A percentile compares a stretch with the other conserved stretches of the same genome.
Evolutionary conservation across 1,284 basidiomycete genomes (phyloP).

Genomic region (Cerrena zonata): DNA sequence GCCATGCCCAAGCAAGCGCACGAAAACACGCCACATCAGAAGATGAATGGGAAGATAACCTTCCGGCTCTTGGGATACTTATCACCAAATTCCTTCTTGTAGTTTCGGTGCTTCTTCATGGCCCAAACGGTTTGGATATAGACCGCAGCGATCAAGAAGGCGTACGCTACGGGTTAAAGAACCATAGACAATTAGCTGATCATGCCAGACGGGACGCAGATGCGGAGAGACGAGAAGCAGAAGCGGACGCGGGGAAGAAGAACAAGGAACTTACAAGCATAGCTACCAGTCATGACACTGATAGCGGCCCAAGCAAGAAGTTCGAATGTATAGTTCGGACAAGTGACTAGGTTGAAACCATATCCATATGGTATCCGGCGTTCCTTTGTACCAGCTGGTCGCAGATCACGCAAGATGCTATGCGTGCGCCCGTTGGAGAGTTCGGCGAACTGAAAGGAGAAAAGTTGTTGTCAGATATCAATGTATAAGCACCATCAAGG

Average conservation of each 20-base stretch:
- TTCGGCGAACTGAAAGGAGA: conserved; percentile 63
- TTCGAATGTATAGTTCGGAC: conserved; percentile 97
- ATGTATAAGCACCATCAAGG: background rate
- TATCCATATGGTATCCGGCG: conserved; percentile 84
- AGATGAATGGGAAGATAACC: conserved; percentile 76
- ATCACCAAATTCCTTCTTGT: conserved; percentile 90
- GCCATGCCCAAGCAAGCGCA: background rate
- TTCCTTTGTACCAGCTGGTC: conserved; percentile 74
- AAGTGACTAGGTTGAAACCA: conserved; percentile 81
- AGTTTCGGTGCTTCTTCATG: conserved; percentile 82
- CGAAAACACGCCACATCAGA: conserved; percentile 24
- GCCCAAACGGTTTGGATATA: conserved; percentile 87
- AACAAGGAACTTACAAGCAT: conserved; percentile 52
- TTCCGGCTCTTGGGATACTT: conserved; percentile 75
- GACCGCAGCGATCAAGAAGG: conserved; percentile 68
- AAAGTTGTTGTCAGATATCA: background rate
- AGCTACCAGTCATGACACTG: conserved; percentile 73
- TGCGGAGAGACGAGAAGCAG: background rate
- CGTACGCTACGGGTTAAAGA: conserved; percentile 42
- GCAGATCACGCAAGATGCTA: conserved; percentile 75
- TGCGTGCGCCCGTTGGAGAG: conserved; percentile 85
- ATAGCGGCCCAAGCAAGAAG: conserved; percentile 73
- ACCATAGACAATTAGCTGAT: conserved; percentile 2
- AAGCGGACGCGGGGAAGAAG: background rate
- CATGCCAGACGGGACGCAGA: background rate